A percentile compares a stretch with the other conserved stretches of the same genome.
Conservation (phyloP, 202 grass and related monocot genomes). For the Eragrostis tef region DNA sequence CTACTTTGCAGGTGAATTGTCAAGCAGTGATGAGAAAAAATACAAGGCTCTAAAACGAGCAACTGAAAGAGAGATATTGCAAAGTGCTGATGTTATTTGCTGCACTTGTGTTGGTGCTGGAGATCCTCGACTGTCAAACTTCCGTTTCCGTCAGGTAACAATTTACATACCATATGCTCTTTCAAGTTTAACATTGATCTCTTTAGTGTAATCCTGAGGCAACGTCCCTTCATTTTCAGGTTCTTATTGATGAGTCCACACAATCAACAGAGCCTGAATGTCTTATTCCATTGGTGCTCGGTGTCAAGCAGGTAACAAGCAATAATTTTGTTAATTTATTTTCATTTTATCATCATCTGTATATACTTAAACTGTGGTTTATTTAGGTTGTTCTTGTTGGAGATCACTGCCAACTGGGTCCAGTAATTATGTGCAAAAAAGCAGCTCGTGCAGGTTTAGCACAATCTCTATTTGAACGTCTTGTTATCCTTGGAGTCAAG, state of each 20-base stretch:
- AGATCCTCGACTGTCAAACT: constrained; percentile 92
- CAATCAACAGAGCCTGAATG: constrained; percentile 95
- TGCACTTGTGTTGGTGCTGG: constrained; percentile 99
- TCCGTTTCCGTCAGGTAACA: constrained; percentile 89
- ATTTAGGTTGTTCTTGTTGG: constrained; percentile 95
- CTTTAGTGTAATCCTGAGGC: constrained; percentile 15
- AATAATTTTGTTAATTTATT: constrained; percentile 7
- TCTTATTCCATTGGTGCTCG: constrained; percentile 95
- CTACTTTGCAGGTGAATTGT: constrained; percentile 77
- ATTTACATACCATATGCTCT: constrained; percentile 18
- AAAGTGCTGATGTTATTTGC: constrained; percentile 99
- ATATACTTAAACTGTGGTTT: constrained; percentile 12
- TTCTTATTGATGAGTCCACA: constrained; percentile 99
- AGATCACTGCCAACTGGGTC: constrained; percentile 98
- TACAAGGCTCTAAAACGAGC: constrained; percentile 98
- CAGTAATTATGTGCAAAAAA: constrained; percentile 99
- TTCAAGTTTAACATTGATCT: neutral
- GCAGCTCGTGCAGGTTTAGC: constrained; percentile 93
- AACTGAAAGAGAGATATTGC: constrained; percentile 97
- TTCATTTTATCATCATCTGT: constrained; percentile 37
- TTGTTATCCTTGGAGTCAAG: constrained; percentile 95
- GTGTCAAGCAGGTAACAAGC: constrained; percentile 88
- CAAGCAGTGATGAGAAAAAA: constrained; percentile 98
- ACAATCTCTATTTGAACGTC: constrained; percentile 95
- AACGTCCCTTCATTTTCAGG: constrained; percentile 52